phyloP scores from a whole-genome alignment of 2,329 filamentous ascomycete genomes.

The Epichloe sylvatica region DNA sequence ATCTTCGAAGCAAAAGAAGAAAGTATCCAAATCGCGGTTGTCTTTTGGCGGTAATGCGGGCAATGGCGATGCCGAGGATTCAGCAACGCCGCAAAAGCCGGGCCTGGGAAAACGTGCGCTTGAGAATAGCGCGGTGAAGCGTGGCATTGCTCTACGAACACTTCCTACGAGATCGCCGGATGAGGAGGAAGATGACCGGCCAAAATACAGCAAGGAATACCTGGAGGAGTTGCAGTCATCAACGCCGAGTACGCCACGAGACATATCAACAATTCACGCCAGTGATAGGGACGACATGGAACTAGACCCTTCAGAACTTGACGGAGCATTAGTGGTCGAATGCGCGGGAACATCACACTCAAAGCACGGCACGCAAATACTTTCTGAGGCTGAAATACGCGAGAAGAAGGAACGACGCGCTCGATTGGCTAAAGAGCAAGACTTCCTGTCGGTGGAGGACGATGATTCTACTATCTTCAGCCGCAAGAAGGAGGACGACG shows the following conservation, averaged over 20 bases:
- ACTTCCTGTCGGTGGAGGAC: conserved; percentile 51
- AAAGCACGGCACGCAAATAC: conserved; percentile 38
- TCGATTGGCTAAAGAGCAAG: conserved; percentile 57
- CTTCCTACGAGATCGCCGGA: conserved; percentile 38
- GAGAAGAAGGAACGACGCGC: conserved; percentile 84
- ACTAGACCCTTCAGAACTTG: conserved; percentile 45
- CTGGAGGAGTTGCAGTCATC: conserved; percentile 74
- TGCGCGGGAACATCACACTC: conserved; percentile 20
- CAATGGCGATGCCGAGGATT: conserved; percentile 32
- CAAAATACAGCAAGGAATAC: conserved; percentile 75
- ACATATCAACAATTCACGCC: conserved; percentile 33
- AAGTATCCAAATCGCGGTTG: conserved; percentile 41
- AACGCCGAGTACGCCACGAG: conserved; percentile 68
- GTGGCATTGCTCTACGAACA: conserved; percentile 30
- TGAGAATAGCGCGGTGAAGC: conserved; percentile 52
- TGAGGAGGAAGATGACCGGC: conserved; percentile 52
- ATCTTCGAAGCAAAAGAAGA: conserved; percentile 52
- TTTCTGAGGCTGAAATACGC: conserved; percentile 70
- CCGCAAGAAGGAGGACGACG: conserved; percentile 50
- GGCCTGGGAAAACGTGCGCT: conserved; percentile 48
- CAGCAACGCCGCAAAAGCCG: conserved; percentile 52
- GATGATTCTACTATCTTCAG: conserved; percentile 31
- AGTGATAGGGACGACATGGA: conserved; percentile 38
- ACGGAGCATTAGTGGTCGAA: conserved; percentile 52
- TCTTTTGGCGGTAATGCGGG: conserved; percentile 55